A percentile compares a stretch with the other conserved stretches of the same genome.
These are phyloP conservation scores for Phlegmacium glaucopus DNA, from an alignment of 768 basidiomycete species.

Conservation along the genomic window DNA sequence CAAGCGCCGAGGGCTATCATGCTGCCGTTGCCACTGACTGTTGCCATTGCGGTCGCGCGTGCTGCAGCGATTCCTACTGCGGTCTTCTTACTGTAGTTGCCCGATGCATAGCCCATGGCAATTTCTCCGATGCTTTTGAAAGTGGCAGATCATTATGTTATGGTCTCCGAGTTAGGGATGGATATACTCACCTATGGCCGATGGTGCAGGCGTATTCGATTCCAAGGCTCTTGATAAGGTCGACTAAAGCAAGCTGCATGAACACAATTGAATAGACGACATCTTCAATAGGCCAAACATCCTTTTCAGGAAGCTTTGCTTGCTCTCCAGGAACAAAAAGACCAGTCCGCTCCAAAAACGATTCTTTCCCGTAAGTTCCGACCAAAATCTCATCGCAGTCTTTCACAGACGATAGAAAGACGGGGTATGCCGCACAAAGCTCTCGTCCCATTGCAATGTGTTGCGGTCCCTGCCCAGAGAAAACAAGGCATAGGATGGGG, in stretches of 20 bases:
- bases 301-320: too few species aligned
- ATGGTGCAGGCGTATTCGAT: neutral
- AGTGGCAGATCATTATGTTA: too few species aligned
- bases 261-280: neutral
- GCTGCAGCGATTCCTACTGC: slow-evolving; percentile 39
- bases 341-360: too few species aligned
- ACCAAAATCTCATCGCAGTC: too few species aligned
- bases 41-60: slow-evolving; percentile 9
- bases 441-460: slow-evolving; percentile 4
- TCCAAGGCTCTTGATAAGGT: neutral
- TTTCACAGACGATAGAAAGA: too few species aligned
- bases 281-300: neutral
- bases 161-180: too few species aligned
- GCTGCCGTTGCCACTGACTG: too few species aligned
- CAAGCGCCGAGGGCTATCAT: too few species aligned
- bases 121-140: slow-evolving; percentile 33
- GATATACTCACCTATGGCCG: neutral
- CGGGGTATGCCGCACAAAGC: slow-evolving; percentile 17
- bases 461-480: slow-evolving; percentile 11
- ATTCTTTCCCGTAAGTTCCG: too few species aligned
- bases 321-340: too few species aligned
- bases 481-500: slow-evolving; percentile 26
- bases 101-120: slow-evolving; percentile 36
- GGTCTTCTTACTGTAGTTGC: slow-evolving; percentile 30
- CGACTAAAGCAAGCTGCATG: neutral